A percentile compares a stretch with the other conserved stretches of the same genome.
Evolutionary conservation across 73 alveolate species (phyloP).

Genomic region (Chromera velia): DNA sequence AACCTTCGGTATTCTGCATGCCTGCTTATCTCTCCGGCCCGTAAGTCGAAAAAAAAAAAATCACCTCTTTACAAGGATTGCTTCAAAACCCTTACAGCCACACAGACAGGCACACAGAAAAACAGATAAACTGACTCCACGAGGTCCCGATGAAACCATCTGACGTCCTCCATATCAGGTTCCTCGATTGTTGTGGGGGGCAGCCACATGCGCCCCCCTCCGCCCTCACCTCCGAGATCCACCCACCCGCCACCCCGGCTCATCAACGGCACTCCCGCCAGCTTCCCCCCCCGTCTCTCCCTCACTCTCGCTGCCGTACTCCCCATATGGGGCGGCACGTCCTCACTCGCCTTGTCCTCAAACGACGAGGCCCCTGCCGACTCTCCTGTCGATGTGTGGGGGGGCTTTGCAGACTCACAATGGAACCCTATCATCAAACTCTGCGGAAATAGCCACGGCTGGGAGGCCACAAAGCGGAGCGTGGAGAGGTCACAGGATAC

Average conservation of each 20-base stretch:
- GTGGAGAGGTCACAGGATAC: slow-evolving; percentile 3
- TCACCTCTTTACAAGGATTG: no score
- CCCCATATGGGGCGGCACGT: neutral
- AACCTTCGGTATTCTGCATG: no score
- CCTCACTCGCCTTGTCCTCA: neutral
- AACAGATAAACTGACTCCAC: neutral
- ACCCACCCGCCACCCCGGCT: neutral
- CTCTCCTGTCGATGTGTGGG: no score
- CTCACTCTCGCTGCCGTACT: neutral
- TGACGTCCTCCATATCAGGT: slow-evolving; percentile 14
- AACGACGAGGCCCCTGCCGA: no score
- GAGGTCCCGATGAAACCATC: neutral
- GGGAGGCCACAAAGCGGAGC: slow-evolving; percentile 27
- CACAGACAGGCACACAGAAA: no score
- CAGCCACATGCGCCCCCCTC: neutral
- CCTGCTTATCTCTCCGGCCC: no score
- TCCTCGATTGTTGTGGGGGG: neutral
- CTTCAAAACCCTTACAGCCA: no score
- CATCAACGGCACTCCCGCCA: neutral
- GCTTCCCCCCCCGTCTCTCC: neutral
- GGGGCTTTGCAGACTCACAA: slow-evolving; percentile 1
- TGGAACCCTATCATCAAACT: slow-evolving; percentile 21
- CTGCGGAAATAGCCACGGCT: slow-evolving; percentile 47
- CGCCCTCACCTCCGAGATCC: neutral
- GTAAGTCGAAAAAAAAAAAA: no score